A percentile compares a stretch with the other conserved stretches of the same genome.
These are phyloP conservation scores for Pythium aristosporum DNA, from an alignment of 352 stramenopile genomes.

Conservation along the genomic window DNA sequence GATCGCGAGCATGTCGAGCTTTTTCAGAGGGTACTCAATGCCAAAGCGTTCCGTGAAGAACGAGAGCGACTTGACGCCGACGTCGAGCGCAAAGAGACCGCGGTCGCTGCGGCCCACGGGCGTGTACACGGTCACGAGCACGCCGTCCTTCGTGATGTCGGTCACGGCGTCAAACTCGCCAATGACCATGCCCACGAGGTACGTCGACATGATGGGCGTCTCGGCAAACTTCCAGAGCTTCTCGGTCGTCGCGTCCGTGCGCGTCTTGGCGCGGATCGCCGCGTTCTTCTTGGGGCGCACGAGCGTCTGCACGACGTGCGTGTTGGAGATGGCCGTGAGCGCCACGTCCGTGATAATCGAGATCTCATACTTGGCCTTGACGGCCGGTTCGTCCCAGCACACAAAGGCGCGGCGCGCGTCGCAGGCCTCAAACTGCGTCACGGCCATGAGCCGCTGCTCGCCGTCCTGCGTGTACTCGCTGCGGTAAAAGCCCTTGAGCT, in stretches of 20 bases:
- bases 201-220: constrained; percentile 97
- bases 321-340: constrained; percentile 95
- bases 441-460: constrained; percentile 92
- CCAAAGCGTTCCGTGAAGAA: constrained; percentile 77
- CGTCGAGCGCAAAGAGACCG: constrained; percentile 90
- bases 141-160: constrained; percentile 83
- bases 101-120: constrained; percentile 87
- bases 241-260: constrained; percentile 42
- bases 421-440: constrained; percentile 82
- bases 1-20: constrained; percentile 97
- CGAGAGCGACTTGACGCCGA: constrained; percentile 55
- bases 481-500: constrained; percentile 97
- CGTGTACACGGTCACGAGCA: constrained; percentile 95
- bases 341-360: constrained; percentile 90
- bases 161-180: constrained; percentile 96
- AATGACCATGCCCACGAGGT: constrained; percentile 95
- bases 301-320: constrained; percentile 89
- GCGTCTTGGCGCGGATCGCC: constrained; percentile 46
- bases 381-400: constrained; percentile 97
- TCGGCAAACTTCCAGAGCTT: constrained; percentile 89
- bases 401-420: constrained; percentile 94
- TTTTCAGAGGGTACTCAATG: constrained; percentile 96
- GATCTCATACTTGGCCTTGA: constrained; percentile 95
- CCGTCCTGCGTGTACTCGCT: constrained; percentile 91
- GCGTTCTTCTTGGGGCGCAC: constrained; percentile 61